Percentiles rank a stretch among this genome's conserved stretches.
These are phyloP conservation scores for Entoloma clypeatum DNA, from an alignment of 1,284 basidiomycete genomes.

Conservation along the genomic window DNA sequence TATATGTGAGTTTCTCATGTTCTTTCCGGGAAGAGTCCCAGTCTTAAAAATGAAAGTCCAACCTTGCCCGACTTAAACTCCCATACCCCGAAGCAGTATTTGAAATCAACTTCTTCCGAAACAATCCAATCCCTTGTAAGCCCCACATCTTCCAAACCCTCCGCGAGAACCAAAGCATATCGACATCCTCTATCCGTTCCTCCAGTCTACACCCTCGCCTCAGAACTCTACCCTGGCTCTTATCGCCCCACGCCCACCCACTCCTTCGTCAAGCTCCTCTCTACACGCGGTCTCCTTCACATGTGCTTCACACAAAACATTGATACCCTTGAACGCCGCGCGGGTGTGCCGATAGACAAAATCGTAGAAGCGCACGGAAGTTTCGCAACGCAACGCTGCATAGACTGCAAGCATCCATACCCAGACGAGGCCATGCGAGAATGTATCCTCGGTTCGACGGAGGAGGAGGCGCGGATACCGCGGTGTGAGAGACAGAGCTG, in stretches of 20 bases:
- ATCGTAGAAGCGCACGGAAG: constrained; percentile 96
- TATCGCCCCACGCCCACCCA: constrained; percentile 88
- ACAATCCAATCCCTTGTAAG: constrained; percentile 72
- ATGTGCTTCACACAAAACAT: constrained; percentile 89
- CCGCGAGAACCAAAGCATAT: no score
- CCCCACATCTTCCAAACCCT: constrained; percentile 8
- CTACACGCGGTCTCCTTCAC: constrained; percentile 60
- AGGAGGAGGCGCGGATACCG: constrained; percentile 44
- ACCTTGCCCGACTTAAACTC: constrained; percentile 67
- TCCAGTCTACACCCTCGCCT: constrained; percentile 79
- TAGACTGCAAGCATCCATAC: constrained; percentile 60
- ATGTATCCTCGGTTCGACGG: constrained; percentile 10
- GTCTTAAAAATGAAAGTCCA: constrained; percentile 46
- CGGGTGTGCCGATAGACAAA: constrained; percentile 69
- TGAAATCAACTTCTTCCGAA: constrained; percentile 69
- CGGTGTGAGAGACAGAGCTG: constrained; percentile 54
- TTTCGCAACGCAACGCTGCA: constrained; percentile 80
- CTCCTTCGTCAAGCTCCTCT: constrained; percentile 81
- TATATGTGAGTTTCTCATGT: constrained; percentile 39
- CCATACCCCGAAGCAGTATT: constrained; percentile 83
- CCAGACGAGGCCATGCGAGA: constrained; percentile 61
- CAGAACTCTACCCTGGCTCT: constrained; percentile 87
- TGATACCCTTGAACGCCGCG: constrained; percentile 87
- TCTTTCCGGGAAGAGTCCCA: background rate
- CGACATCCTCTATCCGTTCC: background rate